phyloP scores from a whole-genome alignment of 441 rosid species.

The Rhodomyrtus psidioides region DNA sequence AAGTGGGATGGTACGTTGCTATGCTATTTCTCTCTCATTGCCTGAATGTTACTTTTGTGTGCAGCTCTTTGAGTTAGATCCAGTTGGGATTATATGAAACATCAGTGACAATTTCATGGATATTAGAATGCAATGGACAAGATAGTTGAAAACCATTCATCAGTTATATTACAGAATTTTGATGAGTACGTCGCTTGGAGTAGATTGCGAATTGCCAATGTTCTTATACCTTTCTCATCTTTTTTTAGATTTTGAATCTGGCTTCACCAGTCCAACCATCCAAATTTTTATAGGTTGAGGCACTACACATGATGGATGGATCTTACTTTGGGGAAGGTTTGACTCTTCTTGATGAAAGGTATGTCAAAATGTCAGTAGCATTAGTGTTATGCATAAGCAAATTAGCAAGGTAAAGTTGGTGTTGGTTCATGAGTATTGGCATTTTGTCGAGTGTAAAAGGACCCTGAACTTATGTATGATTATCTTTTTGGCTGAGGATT shows the following conservation, averaged over 20 bases:
- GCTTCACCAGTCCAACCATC: not conserved
- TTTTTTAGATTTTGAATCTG: not conserved
- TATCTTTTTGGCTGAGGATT: not conserved
- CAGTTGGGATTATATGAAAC: not conserved
- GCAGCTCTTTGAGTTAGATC: not conserved
- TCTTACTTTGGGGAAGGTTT: conserved; percentile 88
- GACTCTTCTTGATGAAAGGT: conserved; percentile 86
- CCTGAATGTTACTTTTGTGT: not conserved
- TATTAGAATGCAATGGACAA: not conserved
- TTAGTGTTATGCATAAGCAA: not conserved
- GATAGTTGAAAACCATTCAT: not conserved
- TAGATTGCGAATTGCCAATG: not conserved
- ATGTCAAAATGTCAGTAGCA: not conserved
- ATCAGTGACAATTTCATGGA: not conserved
- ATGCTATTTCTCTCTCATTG: not conserved
- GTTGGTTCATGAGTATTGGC: not conserved
- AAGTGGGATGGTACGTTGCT: conserved; percentile 65
- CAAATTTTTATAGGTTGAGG: conserved; percentile 43
- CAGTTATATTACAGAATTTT: not conserved
- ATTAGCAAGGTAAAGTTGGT: not conserved
- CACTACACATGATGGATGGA: conserved; percentile 42
- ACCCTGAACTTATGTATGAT: not conserved
- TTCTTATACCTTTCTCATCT: not conserved
- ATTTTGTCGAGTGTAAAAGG: not conserved
- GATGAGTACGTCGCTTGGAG: not conserved